Evolutionary conservation across 78 protist genomes (phyloP).

Genomic region (Dictyostelium intermedium): DNA sequence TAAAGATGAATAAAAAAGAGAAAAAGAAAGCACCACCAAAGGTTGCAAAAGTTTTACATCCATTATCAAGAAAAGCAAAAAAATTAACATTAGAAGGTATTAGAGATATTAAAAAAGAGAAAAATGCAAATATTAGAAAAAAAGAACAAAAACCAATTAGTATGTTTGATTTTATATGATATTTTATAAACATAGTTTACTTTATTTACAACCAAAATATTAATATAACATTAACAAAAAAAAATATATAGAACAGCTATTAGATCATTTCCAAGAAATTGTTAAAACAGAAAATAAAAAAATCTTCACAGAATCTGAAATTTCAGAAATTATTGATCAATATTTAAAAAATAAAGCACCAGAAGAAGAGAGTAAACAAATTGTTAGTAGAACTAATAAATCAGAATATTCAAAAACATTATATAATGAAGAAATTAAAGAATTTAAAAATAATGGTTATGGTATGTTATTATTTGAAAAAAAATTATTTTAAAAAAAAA

Average conservation of each 20-base stretch:
- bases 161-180: background rate
- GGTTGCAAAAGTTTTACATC: conserved; percentile 42
- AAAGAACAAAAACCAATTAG: conserved; percentile 33
- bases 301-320: background rate
- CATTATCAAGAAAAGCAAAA: conserved; percentile 76
- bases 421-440: background rate
- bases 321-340: conserved; percentile 24
- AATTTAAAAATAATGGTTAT: conserved; percentile 38
- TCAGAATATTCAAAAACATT: background rate
- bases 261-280: background rate
- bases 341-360: background rate
- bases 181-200: background rate
- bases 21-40: background rate
- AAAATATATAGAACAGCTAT: background rate
- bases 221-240: background rate
- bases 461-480: conserved; percentile 15
- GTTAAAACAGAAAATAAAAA: conserved; percentile 3
- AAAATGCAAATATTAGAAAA: background rate
- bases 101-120: conserved; percentile 48
- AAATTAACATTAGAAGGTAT: conserved; percentile 22
- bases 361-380: background rate
- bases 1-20: background rate
- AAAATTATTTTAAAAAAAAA: no score
- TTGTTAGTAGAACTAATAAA: background rate
- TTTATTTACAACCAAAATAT: no score